Percentiles rank a stretch among this genome's conserved stretches.
Conservation (phyloP, 2,329 filamentous ascomycete species). For the Penicillium brevicompactum region DNA sequence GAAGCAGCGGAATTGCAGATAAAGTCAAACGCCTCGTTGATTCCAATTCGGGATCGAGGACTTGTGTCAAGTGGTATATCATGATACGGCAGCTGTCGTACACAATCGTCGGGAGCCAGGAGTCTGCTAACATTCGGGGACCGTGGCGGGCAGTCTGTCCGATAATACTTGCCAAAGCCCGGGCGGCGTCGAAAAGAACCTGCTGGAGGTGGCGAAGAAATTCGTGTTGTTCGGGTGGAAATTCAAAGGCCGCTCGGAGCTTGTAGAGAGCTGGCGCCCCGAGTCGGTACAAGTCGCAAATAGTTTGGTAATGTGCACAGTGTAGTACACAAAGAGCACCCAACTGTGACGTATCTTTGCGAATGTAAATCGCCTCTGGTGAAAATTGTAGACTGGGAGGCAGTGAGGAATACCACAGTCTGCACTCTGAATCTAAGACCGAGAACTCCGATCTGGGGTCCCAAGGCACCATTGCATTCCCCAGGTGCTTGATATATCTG, state of each 20-base stretch:
- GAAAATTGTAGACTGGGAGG: conserved; percentile 23
- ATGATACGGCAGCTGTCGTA: conserved; percentile 54
- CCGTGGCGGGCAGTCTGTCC: conserved; percentile 48
- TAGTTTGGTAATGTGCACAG: conserved; percentile 23
- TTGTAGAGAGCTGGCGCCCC: conserved; percentile 25
- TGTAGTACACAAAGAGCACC: conserved; percentile 23
- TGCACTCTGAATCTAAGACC: conserved; percentile 20
- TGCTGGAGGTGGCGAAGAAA: conserved; percentile 24
- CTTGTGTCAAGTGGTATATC: conserved; percentile 51
- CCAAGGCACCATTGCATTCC: conserved; percentile 25
- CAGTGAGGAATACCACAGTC: conserved; percentile 23
- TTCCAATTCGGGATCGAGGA: conserved; percentile 33
- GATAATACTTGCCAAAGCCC: conserved; percentile 25
- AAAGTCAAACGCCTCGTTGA: conserved; percentile 22
- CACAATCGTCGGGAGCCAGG: conserved; percentile 50
- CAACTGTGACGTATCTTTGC: conserved; percentile 24
- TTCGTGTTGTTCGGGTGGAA: conserved; percentile 20
- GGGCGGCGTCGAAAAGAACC: conserved; percentile 28
- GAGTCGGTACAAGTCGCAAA: conserved; percentile 24
- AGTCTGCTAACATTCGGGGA: conserved; percentile 46
- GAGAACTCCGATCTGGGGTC: conserved; percentile 21
- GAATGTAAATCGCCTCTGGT: conserved; percentile 21
- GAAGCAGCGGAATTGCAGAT: conserved; percentile 15
- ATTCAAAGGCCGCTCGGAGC: conserved; percentile 24
- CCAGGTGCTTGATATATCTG: conserved; percentile 27